These are phyloP conservation scores for Trichosanthes cucumerina DNA, from an alignment of 306 rosid genomes.

Conservation along the genomic window DNA sequence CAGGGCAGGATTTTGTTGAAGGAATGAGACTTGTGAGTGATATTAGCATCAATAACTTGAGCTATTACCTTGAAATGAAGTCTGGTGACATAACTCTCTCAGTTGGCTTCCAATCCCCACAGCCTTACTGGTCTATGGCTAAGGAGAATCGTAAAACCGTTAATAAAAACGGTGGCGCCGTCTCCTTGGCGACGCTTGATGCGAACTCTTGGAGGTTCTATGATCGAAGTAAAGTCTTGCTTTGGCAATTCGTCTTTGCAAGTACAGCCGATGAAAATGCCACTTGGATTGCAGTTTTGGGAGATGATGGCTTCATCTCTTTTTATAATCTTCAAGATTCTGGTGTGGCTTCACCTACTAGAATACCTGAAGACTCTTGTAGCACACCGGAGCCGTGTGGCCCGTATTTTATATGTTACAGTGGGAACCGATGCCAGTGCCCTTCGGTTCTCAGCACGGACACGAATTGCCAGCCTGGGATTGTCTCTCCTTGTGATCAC, in stretches of 20 bases:
- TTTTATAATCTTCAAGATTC: slow-evolving; percentile 42
- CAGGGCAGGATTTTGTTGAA: slow-evolving; percentile 50
- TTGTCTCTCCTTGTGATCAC: slow-evolving; percentile 42
- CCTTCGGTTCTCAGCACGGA: slow-evolving; percentile 55
- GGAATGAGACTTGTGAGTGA: slow-evolving; percentile 71
- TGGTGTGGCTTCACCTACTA: slow-evolving; percentile 23
- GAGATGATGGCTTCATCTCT: slow-evolving; percentile 56
- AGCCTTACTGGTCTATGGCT: slow-evolving; percentile 80
- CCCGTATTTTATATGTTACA: slow-evolving; percentile 43
- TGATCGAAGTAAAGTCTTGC: slow-evolving; percentile 39
- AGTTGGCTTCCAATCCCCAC: slow-evolving; percentile 50
- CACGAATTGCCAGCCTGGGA: slow-evolving; percentile 45
- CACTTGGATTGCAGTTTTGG: slow-evolving; percentile 69
- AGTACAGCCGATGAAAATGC: slow-evolving; percentile 20
- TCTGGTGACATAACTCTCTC: slow-evolving; percentile 60
- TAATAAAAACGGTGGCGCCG: slow-evolving; percentile 32
- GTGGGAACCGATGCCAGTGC: slow-evolving; percentile 45
- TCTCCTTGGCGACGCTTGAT: slow-evolving; percentile 37
- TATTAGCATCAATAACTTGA: slow-evolving; percentile 34
- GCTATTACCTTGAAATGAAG: slow-evolving; percentile 52
- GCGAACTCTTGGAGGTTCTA: slow-evolving; percentile 81
- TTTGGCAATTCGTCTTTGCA: slow-evolving; percentile 60
- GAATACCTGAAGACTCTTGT: slow-evolving; percentile 54
- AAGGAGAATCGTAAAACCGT: slow-evolving; percentile 46
- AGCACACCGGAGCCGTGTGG: slow-evolving; percentile 69